Base-by-base conservation (phyloP, 106 monocot genomes). In the Dendrobium nobile region DNA sequence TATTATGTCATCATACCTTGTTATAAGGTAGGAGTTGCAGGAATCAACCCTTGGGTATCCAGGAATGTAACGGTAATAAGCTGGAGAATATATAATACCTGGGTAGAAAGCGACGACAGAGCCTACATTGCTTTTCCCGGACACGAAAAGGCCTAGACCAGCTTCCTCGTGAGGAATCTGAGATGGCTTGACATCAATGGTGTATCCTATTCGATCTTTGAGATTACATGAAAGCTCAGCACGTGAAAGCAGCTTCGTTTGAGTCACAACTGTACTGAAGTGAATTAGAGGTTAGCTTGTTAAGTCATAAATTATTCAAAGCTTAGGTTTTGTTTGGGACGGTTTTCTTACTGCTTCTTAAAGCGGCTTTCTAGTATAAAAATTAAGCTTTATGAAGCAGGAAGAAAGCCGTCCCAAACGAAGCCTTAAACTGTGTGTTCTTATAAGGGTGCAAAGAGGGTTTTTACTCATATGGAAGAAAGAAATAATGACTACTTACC, bases 41-140 rank as follows among this genome's bases (percentile, higher is more conserved):
- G 92, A 85, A 80, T 99, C 98, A 19, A 99, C 79, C 78, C 88
- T 92, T 20, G 95, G 98, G 77, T 98, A 98, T 58, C 94, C 94
- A 77, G 98, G 98, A 67, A 98, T 98, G 78, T 88, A 55, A 6
- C 61, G 85, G 81, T 98, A 98, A 82, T 89, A 87, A 77, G 95
- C 92, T 44, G 95, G 98, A 4, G 95, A 98, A 79, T 98, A 98
- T 72, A 95, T 82, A 13, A 98, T 77, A 8, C 98, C 98, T 18
- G 98, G 98, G 85, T 98, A 99, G 74, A 99, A 88, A 51, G 91
- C 92, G n/a, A 93, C 55, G 44, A 99, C 86, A 28, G 94, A 56
- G 58, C 98, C 95, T 16, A 88, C 88, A 75, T 83, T 82, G 70
- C 91, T 85, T 86, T 92, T 80, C 16, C 95, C 92, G 56, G 77